Evolutionary conservation across 2,329 filamentous ascomycete species (phyloP), one percentile per base, ranked within the genome.

Genomic region (Sarocladium kiliense): DNA sequence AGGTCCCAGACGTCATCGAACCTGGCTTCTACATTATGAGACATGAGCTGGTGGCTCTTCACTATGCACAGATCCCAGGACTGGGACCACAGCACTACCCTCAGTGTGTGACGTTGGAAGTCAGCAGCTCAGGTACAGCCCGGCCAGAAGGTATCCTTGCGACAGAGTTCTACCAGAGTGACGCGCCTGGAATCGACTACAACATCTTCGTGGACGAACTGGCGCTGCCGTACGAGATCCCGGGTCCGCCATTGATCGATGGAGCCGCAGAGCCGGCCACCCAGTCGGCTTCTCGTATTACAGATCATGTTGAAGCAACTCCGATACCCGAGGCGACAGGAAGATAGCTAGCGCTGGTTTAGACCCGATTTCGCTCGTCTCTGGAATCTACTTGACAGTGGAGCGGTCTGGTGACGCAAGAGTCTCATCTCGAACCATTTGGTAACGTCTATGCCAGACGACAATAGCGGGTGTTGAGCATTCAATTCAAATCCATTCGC

Each of bases 1-100:
- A 68, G 58, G 74, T 81, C 56, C 78, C 78, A 11, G 49, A 61
- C 6, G 63, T 65, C 56, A 67, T 80, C 53, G 71, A 71, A 16
- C 63, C 77, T 2, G 79, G 78, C 55, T 71, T 77, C 61, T 81
- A 80, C 64, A 74, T 81, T 54, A 69, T 78, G 41, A 73, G 78
- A 54, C 74, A 78, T 64, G 78, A 81, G 67, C 75, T 79, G 62
- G 74, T 80, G 56, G 77, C 77, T 23, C 73, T 80, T 23, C 77
- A 80, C 70, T 68, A 68, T 39, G 76, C 71, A 25, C 23, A 27
- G 26, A 53, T 56, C 10, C 27, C 50, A 7, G 59, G 53, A 2
- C 50, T 55, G 26, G 72, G 73, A 18, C 72, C 74, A 1, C 78
- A 77, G 69, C 72, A 71, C 63, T 81, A 77, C 64, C 77, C 71